Evolutionary conservation across 2,329 filamentous ascomycete species (phyloP), one percentile per base, ranked within the genome.

Genomic region (Septoria petroselini): DNA sequence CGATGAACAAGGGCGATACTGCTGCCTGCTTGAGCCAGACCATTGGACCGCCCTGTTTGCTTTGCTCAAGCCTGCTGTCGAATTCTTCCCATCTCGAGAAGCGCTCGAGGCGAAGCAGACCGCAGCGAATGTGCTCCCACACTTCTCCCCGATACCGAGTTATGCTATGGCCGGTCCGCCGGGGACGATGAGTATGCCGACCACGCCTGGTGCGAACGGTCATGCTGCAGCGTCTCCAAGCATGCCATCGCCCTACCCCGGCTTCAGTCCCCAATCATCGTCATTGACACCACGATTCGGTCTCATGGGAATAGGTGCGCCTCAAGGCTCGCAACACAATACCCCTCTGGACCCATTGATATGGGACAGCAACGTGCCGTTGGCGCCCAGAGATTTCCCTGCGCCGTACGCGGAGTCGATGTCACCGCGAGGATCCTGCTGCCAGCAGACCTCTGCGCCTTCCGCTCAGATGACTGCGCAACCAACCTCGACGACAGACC

Each of bases 1-100:
- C 48, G 64, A 66, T 43, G 64, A 66, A 27, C 62, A 66, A 42
- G 65, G 65, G 35, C 55, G 65, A 15, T 66, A 60, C 45, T 67
- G 65, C 54, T 66, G 64, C 50, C 35, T 65, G 19, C 52, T 67
- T 15, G 62, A 65, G 18, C 59, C 61, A 15, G 58, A 62, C 21
- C 61, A 67, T 21, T 67, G 65, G 65, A 54, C 55, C n/a, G 48
- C 50, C 3, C 40, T 67, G 37, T 53, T 63, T 37, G 35, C 54
- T n/a, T 40, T 64, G 34, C 52, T 62, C 41, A 65, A 65, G 49
- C 65, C 65, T 2, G 52, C 35, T 0, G 61, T 66, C 21, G 54
- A 62, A 12, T 67, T 67, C 52, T 65, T 50, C 30, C 42, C 60
- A 1, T 61, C 43, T 4, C 48, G 55, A 35, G 64, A 66, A 47